phyloP scores from a whole-genome alignment of 352 stramenopile genomes.

The Plasmopara muralis region DNA sequence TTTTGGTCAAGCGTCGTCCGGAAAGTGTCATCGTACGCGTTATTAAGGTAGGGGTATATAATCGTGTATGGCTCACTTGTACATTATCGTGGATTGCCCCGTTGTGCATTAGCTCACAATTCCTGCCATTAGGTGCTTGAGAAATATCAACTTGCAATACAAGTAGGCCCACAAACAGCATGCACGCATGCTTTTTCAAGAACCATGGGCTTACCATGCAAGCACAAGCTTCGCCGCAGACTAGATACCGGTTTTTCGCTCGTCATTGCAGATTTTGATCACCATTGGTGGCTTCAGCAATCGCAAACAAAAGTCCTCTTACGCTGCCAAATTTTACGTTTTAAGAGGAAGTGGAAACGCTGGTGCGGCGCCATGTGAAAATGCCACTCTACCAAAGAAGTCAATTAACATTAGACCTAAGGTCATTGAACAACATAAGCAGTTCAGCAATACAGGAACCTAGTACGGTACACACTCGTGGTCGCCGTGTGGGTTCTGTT shows the following conservation, averaged over 20 bases:
- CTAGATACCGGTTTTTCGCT: neutral
- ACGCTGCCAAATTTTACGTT: neutral
- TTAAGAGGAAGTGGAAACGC: neutral
- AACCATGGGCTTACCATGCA: neutral
- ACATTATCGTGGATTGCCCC: no score
- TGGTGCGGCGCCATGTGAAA: neutral
- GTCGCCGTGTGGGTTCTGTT: no score
- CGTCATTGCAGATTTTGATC: neutral
- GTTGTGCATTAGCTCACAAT: neutral
- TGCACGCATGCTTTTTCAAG: neutral
- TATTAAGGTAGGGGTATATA: no score
- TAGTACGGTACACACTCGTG: no score
- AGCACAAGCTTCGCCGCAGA: neutral
- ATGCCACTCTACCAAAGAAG: no score
- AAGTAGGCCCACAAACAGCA: neutral
- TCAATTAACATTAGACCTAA: no score
- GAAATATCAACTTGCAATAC: neutral
- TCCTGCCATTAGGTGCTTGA: neutral
- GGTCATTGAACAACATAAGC: no score
- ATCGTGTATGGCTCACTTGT: no score
- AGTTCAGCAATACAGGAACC: no score
- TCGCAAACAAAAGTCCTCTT: neutral
- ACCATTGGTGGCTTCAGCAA: neutral
- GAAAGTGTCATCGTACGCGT: no score
- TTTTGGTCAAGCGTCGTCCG: no score